Base-by-base conservation (phyloP, 2,329 filamentous ascomycete genomes). In the Fusarium buxicola region DNA sequence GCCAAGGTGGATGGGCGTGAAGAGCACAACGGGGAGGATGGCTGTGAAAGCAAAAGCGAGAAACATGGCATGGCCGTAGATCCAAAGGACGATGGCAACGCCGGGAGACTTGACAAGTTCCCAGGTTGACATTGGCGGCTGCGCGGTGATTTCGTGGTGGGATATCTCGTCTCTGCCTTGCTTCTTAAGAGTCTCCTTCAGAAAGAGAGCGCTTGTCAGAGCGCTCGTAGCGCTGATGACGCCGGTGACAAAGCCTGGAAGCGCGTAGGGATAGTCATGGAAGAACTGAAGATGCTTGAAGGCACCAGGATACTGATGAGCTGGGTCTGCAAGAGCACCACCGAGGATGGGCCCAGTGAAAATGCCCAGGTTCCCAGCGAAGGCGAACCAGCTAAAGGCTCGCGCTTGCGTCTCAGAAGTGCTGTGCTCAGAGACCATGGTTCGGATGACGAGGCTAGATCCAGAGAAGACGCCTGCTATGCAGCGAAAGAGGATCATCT, bases 341-440 rank as follows among this genome's bases (percentile, higher is more conserved):
- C 91, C 90, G 16, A 92, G 70, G 8, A 92, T 69, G 3, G 91
- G 90, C 0, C 91, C 92, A 2, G 92, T 27, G 55, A 92, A 87
- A 39, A 94, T 87, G 5, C 92, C 92, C 8, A 94, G 18, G 64
- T 94, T 94, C 5, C 87, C 86, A 0, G 84, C 81, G 70, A 94
- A 92, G 9, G 90, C 89, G 71, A 94, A 94, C 80, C 87, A 90
- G 69, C 88, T 88, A 70, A 94, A 95, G 0, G 89, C 87, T 25
- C 82, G 78, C 0, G 91, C 91, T 75, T 94, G 91, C 0, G 88
- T 93, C 60, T 84, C 82, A 6, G 84, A 77, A 0, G 88, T 91
- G 73, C 86, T 89, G 65, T 88, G 86, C 75, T 95, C 92, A 15
- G 85, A 84, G 27, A 94, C 81, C 89, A 94, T 93, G 7, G 91